Evolutionary conservation across 768 basidiomycete genomes (phyloP), one percentile per base, ranked within the genome.

Genomic region (Amanita pseudoporphyria): DNA sequence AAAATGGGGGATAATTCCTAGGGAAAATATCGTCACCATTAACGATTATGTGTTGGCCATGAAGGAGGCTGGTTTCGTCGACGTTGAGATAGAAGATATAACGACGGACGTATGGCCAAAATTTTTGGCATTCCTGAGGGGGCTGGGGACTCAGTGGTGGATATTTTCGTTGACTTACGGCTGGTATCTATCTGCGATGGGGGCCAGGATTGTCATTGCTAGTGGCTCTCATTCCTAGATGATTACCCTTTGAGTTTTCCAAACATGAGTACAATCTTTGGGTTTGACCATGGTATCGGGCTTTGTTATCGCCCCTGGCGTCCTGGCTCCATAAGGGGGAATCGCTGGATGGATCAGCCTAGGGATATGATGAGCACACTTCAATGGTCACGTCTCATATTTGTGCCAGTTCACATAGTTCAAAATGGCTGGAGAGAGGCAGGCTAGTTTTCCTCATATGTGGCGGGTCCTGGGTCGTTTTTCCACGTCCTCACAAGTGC

Each of bases 81-180:
- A 80, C 52, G 66, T 82, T 6, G 49, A 62, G n/a, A 24, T 82
- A 30, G 75, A 81, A 54, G 79, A 84, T 56, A 71, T 84, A 13
- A 76, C 73, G 12, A 48, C 61, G 16, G 65, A 77, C 33, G 82
- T 83, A 19, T 81, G 82, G 57, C 79, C 79, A 26, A 70, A 71
- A 1, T 81, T 84, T 58, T 59, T 68, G 3, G 28, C 36, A 12
- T 84, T 82, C 56, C 56, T 85, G 46, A 65, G 67, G 48, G 56
- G 52, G 13, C 62, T 67, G 41, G 76, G 76, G 16, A 41, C 60
- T 26, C 60, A 61, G 0, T 80, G 78, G 74, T 61, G 59, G 54
- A 7, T 71, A 12, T 74, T 80, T 54, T 71, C 61, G n/a, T 48
- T 14, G 16, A 38, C 71, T 12, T 53, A 78, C 5, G 59, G 64